Evolutionary conservation across 345 rosid genomes (phyloP).

Genomic region (Pseudoturritis turrita): DNA sequence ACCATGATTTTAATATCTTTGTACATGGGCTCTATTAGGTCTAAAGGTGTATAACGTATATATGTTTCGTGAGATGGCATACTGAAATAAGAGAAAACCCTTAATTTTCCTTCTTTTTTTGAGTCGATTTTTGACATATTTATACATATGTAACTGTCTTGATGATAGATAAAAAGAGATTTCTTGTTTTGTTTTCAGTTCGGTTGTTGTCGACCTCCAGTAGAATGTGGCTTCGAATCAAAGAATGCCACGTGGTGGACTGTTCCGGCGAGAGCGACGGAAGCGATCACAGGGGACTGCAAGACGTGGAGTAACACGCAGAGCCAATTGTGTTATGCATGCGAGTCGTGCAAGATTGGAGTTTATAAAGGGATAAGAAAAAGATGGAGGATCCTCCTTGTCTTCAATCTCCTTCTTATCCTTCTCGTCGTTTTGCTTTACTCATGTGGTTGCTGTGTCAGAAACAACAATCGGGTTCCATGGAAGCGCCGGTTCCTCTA

Average conservation of each 20-base stretch:
- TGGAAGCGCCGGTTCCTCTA: constrained; percentile 31
- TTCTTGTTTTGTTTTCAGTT: constrained; percentile 25
- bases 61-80: no score
- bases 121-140: no score
- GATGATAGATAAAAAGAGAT: neutral
- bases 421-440: constrained; percentile 29
- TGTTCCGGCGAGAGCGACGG: neutral
- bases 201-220: constrained; percentile 72
- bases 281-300: constrained; percentile 34
- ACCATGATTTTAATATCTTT: no score
- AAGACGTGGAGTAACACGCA: constrained; percentile 46
- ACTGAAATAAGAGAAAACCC: no score
- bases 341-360: constrained; percentile 57
- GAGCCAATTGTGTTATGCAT: constrained; percentile 40
- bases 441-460: constrained; percentile 37
- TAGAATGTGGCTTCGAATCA: constrained; percentile 42
- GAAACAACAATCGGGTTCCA: constrained; percentile 30
- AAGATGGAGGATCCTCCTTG: constrained; percentile 39
- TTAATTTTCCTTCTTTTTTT: no score
- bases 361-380: constrained; percentile 33
- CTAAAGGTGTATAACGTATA: no score
- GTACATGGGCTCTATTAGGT: no score
- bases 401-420: constrained; percentile 24
- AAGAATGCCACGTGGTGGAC: constrained; percentile 45
- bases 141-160: neutral